Evolutionary conservation across 805 yeast genomes (phyloP).

Genomic region (Soucietia sequanensis): DNA sequence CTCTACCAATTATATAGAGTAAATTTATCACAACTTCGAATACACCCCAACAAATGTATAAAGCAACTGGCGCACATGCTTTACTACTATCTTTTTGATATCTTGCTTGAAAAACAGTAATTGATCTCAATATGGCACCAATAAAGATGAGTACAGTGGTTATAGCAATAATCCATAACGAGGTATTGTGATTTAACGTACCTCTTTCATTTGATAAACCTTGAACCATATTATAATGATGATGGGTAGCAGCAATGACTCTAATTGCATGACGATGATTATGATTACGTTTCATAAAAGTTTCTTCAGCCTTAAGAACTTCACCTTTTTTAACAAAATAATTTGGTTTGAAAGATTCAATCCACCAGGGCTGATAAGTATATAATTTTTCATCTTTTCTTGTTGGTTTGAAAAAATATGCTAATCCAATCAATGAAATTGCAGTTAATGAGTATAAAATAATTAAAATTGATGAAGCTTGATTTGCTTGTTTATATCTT

Average conservation of each 20-base stretch:
- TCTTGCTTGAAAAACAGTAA: conserved; percentile 39
- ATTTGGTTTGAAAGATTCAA: conserved; percentile 55
- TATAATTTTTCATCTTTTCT: conserved; percentile 46
- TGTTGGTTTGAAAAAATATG: conserved; percentile 58
- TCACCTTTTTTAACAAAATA: conserved; percentile 61
- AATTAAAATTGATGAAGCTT: conserved; percentile 40
- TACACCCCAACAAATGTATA: conserved; percentile 67
- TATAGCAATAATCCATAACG: conserved; percentile 44
- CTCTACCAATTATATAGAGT: conserved; percentile 56
- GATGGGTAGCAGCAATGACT: conserved; percentile 53
- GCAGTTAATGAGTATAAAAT: conserved; percentile 54
- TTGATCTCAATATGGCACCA: conserved; percentile 51
- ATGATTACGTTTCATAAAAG: conserved; percentile 44
- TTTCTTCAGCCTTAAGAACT: conserved; percentile 41
- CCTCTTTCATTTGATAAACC: conserved; percentile 37
- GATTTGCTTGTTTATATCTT: conserved; percentile 54
- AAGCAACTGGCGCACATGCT: conserved; percentile 44
- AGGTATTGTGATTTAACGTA: conserved; percentile 47
- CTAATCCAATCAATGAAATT: conserved; percentile 44
- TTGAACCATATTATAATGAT: conserved; percentile 19
- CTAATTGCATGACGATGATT: conserved; percentile 47
- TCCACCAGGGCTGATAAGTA: conserved; percentile 79
- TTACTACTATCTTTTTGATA: conserved; percentile 7
- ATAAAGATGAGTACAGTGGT: conserved; percentile 51
- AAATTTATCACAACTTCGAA: conserved; percentile 56